Conservation (phyloP, 129 eudicot species). For the Oenanthe sinensis region DNA sequence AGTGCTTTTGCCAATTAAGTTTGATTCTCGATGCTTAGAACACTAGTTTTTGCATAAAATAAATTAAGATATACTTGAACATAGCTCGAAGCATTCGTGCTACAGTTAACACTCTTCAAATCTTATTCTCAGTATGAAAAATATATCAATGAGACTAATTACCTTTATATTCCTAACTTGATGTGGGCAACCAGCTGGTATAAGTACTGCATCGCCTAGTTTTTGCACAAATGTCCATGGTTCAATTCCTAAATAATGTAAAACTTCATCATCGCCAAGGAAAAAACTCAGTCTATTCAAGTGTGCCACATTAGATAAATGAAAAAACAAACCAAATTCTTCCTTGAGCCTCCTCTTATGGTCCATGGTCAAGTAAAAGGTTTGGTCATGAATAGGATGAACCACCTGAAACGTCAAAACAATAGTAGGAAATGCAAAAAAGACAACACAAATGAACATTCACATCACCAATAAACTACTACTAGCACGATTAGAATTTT, state of each 20-base stretch:
- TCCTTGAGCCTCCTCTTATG: conserved; percentile 5
- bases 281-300: not conserved
- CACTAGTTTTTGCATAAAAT: no score
- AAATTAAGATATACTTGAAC: not conserved
- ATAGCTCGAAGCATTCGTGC: not conserved
- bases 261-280: not conserved
- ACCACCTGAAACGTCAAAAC: not conserved
- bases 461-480: not conserved
- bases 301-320: not conserved
- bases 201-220: conserved; percentile 2
- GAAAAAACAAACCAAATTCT: conserved; percentile 1
- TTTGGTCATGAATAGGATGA: conserved; percentile 9
- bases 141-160: not conserved
- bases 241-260: not conserved
- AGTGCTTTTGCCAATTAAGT: no score
- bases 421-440: not conserved
- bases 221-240: conserved; percentile 9
- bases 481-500: not conserved
- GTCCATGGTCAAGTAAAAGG: conserved; percentile 2
- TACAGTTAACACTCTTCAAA: not conserved
- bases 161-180: conserved; percentile 5
- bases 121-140: not conserved
- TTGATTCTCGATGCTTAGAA: no score
- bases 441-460: not conserved
- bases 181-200: conserved; percentile 9